Evolutionary conservation across 192 early-diverging fungal species (phyloP).

Genomic region (Dimargaris cristalligena): DNA sequence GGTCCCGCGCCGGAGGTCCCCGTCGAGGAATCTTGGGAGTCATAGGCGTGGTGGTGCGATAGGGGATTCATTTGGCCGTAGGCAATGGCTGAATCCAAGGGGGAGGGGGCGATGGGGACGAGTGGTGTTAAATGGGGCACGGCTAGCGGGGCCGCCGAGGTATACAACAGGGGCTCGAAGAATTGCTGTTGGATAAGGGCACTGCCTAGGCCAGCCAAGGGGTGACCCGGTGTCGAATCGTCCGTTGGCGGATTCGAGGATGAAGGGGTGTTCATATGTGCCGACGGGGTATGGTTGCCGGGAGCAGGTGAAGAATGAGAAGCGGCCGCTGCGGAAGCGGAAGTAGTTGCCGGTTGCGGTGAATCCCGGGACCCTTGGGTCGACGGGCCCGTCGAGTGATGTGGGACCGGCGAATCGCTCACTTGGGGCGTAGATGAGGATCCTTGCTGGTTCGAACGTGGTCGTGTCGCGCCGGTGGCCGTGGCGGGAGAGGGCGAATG

Average conservation of each 20-base stretch:
- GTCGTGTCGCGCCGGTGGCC: no score
- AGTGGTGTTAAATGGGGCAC: conserved; percentile 2
- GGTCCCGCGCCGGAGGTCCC: background rate
- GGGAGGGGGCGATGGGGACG: background rate
- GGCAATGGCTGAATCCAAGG: background rate
- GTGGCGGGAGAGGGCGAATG: no score
- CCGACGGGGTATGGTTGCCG: background rate
- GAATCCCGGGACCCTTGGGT: no score
- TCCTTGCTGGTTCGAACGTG: no score
- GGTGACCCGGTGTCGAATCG: background rate
- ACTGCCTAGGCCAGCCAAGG: background rate
- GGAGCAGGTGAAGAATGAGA: background rate
- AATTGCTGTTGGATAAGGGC: background rate
- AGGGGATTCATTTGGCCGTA: no score
- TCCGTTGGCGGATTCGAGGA: background rate
- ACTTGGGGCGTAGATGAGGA: no score
- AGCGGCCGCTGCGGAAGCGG: background rate
- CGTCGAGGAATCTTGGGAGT: background rate
- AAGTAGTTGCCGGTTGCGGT: background rate
- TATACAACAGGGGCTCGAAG: background rate
- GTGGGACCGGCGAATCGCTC: no score
- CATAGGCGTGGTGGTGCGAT: no score
- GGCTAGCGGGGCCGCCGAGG: background rate
- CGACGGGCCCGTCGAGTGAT: no score
- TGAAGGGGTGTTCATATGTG: background rate